Evolutionary conservation across 148 eudicot genomes (phyloP).

Genomic region (Silene latifolia): DNA sequence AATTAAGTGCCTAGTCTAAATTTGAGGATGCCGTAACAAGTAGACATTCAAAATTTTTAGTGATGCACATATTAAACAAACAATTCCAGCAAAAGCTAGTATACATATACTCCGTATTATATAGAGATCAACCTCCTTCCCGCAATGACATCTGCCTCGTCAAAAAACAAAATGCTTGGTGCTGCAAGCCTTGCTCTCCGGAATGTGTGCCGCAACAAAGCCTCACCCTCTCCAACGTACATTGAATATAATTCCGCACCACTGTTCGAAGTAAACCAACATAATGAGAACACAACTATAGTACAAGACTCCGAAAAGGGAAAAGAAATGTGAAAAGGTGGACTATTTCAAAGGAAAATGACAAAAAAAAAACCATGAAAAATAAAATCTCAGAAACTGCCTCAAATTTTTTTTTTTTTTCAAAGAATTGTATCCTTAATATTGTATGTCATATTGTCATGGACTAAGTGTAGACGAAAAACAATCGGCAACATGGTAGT

Average conservation of each 20-base stretch:
- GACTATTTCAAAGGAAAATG: conserved; percentile 2
- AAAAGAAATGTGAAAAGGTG: background rate
- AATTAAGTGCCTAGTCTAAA: background rate
- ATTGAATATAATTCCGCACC: conserved; percentile 91
- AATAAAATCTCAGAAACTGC: no score
- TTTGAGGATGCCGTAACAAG: background rate
- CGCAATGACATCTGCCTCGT: conserved; percentile 88
- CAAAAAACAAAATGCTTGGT: conserved; percentile 93
- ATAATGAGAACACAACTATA: conserved; percentile 6
- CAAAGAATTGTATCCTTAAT: background rate
- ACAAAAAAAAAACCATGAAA: background rate
- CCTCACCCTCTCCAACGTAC: conserved; percentile 99
- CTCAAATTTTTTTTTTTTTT: background rate
- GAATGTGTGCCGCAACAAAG: conserved; percentile 82
- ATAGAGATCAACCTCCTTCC: conserved; percentile 52
- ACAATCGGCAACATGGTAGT: background rate
- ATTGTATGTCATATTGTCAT: background rate
- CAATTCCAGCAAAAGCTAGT: background rate
- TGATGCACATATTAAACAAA: background rate
- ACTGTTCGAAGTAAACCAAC: conserved; percentile 33
- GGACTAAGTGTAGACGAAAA: background rate
- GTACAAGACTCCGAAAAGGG: conserved; percentile 12
- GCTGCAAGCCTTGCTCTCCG: conserved; percentile 95
- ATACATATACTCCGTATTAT: background rate
- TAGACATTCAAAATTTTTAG: background rate